Evolutionary conservation across 768 basidiomycete genomes (phyloP), one percentile per base, ranked within the genome.

Genomic region (Pleurotus tuber-regium): DNA sequence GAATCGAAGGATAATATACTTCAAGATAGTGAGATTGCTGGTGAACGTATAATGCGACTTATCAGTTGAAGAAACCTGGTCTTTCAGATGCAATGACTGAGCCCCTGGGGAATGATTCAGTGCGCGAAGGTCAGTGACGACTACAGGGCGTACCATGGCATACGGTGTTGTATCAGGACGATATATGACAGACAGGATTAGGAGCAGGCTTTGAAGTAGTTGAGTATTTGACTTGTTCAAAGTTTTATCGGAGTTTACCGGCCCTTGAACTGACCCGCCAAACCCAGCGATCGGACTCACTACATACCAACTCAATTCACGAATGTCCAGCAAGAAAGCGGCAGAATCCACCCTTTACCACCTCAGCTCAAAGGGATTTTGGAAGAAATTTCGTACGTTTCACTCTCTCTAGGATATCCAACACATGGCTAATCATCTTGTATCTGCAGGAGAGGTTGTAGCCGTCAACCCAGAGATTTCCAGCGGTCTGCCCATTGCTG

Each of bases 301-400:
- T 9, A 35, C 14, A 7, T 48, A 12, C 46, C 18, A 56, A 40
- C 53, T 60, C 62, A 61, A 58, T 49, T 54, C 59, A 51, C 56
- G 66, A 66, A 88, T 88, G 85, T 83, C 87, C 52, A 78, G 79
- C 54, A 88, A 82, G 74, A 91, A 84, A 71, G 83, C 77, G 24
- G 90, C 92, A 57, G 92, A 97, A 63, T 85, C 87, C 30, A 94
- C 90, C 2, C 78, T 92, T 39, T 97, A 97, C 70, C 94, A 97
- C 65, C 80, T 92, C 60, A 83, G 81, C 61, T 86, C 89, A 21
- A 84, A 87, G 69, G 93, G 94, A 7, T 95, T 96, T 67, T 96
- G 94, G 94, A 96, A 95, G 82, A 92, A 89, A 74, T 92, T 97
- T 64, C 83, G 93, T 93, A 60, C 54, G 91, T 31, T 2, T 28